Base-by-base conservation (phyloP, 176 grass and related monocot species). In the Luzula sylvatica region DNA sequence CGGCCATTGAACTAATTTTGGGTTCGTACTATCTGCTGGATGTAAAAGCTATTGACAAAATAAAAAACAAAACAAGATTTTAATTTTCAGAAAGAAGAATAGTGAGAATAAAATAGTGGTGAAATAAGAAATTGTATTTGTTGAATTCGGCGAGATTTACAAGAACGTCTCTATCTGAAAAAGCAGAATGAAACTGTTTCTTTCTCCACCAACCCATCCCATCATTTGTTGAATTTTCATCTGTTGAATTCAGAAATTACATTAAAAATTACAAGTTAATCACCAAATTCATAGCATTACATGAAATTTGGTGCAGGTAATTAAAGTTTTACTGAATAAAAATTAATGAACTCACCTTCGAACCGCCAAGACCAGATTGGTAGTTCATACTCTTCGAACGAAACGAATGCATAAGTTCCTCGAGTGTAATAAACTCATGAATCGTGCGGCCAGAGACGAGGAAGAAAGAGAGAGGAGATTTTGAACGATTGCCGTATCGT, bases 61-160 rank as follows among this genome's bases (percentile, higher is more conserved):
- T 55, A 59, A 58, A 65, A 42, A 20, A 3, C 38, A 64, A 11
- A 32, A 61, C 46, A 72, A 42, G 42, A 15, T 65, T 66, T 30
- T 55, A 68, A 43, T 18, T 38, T 21, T n/a, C n/a, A n/a, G n/a
- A n/a, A n/a, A n/a, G n/a, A n/a, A n/a, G n/a, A n/a, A n/a, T 8
- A 64, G n/a, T 54, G 17, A 4, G 38, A 67, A 46, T n/a, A 64
- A 63, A 23, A 59, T 13, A 57, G 3, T 25, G 12, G 23, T 26
- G 18, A 61, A 55, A 72, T 35, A 17, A 23, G 56, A 78, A 42
- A 46, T 26, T 64, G 67, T 90, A 90, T 81, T 90, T 81, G 2
- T 90, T 98, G 48, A 98, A 87, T 67, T 90, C 92, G 18, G 65
- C 80, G 25, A 90, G 61, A 76, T 98, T 90, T 23, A 98, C 74